Conservation (phyloP, 305 asterid genomes). For the Fraxinus greggii region DNA sequence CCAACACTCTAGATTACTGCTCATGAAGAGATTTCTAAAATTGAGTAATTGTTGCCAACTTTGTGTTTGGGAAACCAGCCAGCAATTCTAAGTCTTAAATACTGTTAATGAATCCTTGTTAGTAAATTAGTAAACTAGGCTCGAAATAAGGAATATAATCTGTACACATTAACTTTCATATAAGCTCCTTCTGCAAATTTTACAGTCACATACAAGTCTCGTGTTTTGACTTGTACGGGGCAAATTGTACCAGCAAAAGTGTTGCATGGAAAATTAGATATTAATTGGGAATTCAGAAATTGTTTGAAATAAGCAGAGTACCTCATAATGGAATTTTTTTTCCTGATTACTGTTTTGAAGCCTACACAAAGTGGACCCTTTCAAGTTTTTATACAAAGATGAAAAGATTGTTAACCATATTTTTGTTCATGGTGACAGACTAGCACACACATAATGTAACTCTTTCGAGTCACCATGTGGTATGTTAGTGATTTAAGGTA, state of each 20-base stretch:
- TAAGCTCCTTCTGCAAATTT: not conserved
- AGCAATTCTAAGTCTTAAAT: not conserved
- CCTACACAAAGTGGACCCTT: not conserved
- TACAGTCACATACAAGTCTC: not conserved
- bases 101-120: not conserved
- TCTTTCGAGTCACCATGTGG: not conserved
- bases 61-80: not conserved
- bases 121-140: not conserved
- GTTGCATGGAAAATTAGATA: not conserved
- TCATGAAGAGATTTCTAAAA: not conserved
- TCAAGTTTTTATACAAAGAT: not conserved
- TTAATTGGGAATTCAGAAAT: not conserved
- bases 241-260: not conserved
- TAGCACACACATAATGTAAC: not conserved
- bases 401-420: not conserved
- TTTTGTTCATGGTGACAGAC: not conserved
- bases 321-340: not conserved
- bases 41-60: not conserved
- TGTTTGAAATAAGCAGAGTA: not conserved
- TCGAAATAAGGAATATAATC: not conserved
- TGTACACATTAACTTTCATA: not conserved
- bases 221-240: not conserved
- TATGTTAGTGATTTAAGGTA: not conserved
- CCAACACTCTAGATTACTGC: not conserved
- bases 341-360: not conserved